These are phyloP conservation scores for Pythium dissotocum DNA, from an alignment of 352 stramenopile species.

Conservation along the genomic window DNA sequence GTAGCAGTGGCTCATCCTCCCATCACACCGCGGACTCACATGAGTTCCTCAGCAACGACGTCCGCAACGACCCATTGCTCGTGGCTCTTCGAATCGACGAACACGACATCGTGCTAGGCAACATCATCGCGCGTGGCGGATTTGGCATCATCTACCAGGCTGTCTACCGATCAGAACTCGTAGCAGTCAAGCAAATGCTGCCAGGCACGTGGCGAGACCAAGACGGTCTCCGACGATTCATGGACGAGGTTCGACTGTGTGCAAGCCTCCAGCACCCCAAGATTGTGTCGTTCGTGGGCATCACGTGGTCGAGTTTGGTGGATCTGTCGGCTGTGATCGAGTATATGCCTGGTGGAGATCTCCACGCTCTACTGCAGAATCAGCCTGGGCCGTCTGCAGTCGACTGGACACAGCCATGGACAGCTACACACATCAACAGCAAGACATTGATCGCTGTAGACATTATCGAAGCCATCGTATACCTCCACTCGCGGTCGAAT, in stretches of 20 bases:
- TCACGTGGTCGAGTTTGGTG: constrained; percentile 29
- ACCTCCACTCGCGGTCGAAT: constrained; percentile 20
- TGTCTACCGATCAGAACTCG: not conserved
- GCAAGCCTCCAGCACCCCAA: constrained; percentile 35
- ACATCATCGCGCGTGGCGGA: not conserved
- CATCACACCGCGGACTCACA: too few relatives aligned
- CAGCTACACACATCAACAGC: too few relatives aligned
- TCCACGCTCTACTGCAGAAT: constrained; percentile 13
- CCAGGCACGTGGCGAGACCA: constrained; percentile 21
- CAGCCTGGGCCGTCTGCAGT: not conserved
- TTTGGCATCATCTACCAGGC: constrained; percentile 13
- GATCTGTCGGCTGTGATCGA: constrained; percentile 33
- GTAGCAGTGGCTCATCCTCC: too few relatives aligned
- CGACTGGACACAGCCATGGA: not conserved
- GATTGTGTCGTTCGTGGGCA: constrained; percentile 32
- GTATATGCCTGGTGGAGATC: constrained; percentile 31
- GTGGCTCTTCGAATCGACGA: constrained; percentile 3
- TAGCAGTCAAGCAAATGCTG: constrained; percentile 22
- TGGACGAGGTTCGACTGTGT: constrained; percentile 37
- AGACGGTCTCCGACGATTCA: constrained; percentile 22
- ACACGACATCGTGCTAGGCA: constrained; percentile 2
- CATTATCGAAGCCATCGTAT: constrained; percentile 19
- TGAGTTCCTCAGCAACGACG: too few relatives aligned
- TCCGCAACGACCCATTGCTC: not conserved
- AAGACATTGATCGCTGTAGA: constrained; percentile 16